These are phyloP conservation scores for Paracorniculantispora psalliotae DNA, from an alignment of 2,329 filamentous ascomycete genomes.

Conservation along the genomic window DNA sequence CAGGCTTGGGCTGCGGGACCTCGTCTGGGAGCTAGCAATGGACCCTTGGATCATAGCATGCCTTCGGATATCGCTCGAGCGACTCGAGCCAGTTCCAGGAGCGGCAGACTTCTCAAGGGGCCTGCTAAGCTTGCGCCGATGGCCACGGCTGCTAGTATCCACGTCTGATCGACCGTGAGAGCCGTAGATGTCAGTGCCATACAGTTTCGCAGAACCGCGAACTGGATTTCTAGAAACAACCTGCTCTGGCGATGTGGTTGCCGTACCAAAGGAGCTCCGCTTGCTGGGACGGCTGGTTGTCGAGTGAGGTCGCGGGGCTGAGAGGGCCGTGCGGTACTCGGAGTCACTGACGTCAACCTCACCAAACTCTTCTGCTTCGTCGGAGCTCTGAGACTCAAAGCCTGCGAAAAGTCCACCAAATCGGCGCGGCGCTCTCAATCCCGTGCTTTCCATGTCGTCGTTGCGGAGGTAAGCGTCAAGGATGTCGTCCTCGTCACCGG, in stretches of 20 bases:
- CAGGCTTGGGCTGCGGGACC: slow-evolving; percentile 61
- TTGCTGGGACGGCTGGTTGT: slow-evolving; percentile 34
- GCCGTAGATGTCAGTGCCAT: slow-evolving; percentile 41
- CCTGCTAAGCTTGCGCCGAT: slow-evolving; percentile 29
- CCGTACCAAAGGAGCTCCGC: slow-evolving; percentile 36
- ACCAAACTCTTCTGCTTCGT: slow-evolving; percentile 58
- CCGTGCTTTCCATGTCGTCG: slow-evolving; percentile 58
- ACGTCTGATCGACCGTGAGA: slow-evolving; percentile 35
- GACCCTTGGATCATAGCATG: slow-evolving; percentile 77
- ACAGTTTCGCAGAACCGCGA: slow-evolving; percentile 28
- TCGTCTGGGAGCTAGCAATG: slow-evolving; percentile 61
- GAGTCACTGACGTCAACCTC: slow-evolving; percentile 60
- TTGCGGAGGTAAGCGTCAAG: slow-evolving; percentile 71
- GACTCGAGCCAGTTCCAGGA: slow-evolving; percentile 33
- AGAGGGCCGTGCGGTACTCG: slow-evolving; percentile 62
- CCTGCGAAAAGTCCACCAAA: slow-evolving; percentile 84
- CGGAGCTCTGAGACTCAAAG: slow-evolving; percentile 68
- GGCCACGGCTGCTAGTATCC: slow-evolving; percentile 21
- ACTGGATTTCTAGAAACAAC: slow-evolving; percentile 23
- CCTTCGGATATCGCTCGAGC: slow-evolving; percentile 64
- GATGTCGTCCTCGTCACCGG: slow-evolving; percentile 34
- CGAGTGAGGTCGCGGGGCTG: slow-evolving; percentile 53
- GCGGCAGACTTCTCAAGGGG: slow-evolving; percentile 35
- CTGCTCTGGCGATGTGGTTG: slow-evolving; percentile 41
- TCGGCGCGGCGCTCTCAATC: slow-evolving; percentile 64